Evolutionary conservation across 2,329 filamentous ascomycete species (phyloP).

Genomic region (Colletotrichum karsti): DNA sequence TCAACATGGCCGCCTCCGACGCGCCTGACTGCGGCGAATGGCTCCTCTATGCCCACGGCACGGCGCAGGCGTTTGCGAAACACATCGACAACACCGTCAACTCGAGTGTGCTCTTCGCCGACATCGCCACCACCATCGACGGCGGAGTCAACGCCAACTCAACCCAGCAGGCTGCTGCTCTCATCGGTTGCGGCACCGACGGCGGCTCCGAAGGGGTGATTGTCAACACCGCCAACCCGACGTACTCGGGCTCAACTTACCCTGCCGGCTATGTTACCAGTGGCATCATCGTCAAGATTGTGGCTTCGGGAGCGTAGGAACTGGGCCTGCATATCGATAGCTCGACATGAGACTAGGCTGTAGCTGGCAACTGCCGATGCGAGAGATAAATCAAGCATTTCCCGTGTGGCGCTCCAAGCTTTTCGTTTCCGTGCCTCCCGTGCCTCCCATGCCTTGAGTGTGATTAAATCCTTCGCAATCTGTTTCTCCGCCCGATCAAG

Average conservation of each 20-base stretch:
- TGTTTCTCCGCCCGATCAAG: no score
- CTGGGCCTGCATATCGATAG: neutral
- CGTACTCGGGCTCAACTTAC: neutral
- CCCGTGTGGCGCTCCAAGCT: neutral
- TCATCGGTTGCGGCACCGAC: neutral
- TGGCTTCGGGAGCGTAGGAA: neutral
- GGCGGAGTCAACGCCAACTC: neutral
- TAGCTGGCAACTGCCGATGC: neutral
- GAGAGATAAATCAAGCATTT: neutral
- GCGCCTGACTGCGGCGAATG: slow-evolving; percentile 32
- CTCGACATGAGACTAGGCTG: no score
- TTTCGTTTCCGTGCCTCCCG: no score
- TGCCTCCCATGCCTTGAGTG: neutral
- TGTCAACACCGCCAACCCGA: neutral
- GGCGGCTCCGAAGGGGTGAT: neutral
- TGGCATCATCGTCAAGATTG: neutral
- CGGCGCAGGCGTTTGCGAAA: neutral
- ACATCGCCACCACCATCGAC: neutral
- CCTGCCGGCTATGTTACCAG: neutral
- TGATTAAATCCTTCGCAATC: neutral
- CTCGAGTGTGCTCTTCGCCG: neutral
- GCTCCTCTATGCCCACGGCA: slow-evolving; percentile 10
- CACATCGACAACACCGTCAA: neutral
- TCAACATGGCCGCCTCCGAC: slow-evolving; percentile 26
- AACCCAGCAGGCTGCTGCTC: neutral